A percentile compares a stretch with the other conserved stretches of the same genome.
Evolutionary conservation across 176 grass and related monocot genomes (phyloP).

Genomic region (Thalia dealbata): DNA sequence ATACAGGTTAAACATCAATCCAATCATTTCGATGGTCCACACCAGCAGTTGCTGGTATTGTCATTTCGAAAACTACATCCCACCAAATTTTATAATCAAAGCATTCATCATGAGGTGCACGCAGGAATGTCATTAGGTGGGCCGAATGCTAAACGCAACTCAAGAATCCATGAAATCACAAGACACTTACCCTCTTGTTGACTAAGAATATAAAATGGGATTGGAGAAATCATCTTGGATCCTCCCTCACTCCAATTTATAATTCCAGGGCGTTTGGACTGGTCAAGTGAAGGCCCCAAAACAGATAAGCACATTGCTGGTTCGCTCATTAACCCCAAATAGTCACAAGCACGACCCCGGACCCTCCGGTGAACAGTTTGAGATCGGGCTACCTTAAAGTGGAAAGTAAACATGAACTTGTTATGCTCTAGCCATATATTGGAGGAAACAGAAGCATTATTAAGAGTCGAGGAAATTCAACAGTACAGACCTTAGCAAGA

Average conservation of each 20-base stretch:
- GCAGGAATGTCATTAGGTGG: too few species aligned
- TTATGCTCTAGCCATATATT: background rate
- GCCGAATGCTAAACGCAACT: background rate
- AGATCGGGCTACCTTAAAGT: slow-evolving; percentile 63
- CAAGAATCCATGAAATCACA: background rate
- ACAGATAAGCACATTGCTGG: slow-evolving; percentile 74
- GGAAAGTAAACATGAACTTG: slow-evolving; percentile 10
- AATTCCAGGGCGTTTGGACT: slow-evolving; percentile 63
- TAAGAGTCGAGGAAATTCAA: background rate
- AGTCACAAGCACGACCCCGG: slow-evolving; percentile 77
- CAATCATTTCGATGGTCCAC: too few species aligned
- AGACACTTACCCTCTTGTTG: slow-evolving; percentile 53
- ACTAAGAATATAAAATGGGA: slow-evolving; percentile 77
- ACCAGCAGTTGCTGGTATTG: too few species aligned
- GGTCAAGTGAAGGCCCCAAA: slow-evolving; percentile 47
- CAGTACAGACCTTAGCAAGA: slow-evolving; percentile 56
- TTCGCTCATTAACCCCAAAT: slow-evolving; percentile 85
- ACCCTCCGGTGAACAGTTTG: slow-evolving; percentile 70
- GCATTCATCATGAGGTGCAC: background rate
- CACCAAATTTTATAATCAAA: background rate
- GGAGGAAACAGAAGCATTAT: background rate
- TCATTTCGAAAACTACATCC: too few species aligned
- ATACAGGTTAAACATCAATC: background rate
- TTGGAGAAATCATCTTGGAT: slow-evolving; percentile 75
- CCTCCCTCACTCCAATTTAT: slow-evolving; percentile 82